Evolutionary conservation across 108 stramenopile species (phyloP).

Genomic region (Halocafeteria seosinensis): DNA sequence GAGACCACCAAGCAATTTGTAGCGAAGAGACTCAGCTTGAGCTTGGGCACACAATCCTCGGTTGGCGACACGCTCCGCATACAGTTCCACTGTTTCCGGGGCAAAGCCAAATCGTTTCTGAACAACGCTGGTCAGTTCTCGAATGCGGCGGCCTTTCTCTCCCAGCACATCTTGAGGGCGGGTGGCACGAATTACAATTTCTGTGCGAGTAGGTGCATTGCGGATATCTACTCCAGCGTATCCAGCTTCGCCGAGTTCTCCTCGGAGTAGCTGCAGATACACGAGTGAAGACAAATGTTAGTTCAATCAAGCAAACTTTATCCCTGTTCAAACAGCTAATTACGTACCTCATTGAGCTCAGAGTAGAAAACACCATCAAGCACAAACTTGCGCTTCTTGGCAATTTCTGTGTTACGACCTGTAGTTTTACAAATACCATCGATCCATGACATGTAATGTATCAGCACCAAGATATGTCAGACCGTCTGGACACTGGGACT

Average conservation of each 20-base stretch:
- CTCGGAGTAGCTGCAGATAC: conserved; percentile 67
- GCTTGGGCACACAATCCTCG: conserved; percentile 97
- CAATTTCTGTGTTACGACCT: conserved; percentile 25
- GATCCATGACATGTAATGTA: too few relatives aligned
- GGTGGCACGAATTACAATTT: conserved; percentile 97
- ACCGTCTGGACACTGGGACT: too few relatives aligned
- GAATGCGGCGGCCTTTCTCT: conserved; percentile 97
- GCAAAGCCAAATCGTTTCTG: conserved; percentile 98
- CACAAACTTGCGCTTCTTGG: conserved; percentile 97
- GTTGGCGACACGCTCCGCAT: conserved; percentile 92
- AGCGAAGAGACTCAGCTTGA: conserved; percentile 96
- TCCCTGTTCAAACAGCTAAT: conserved; percentile 6
- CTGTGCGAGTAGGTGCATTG: conserved; percentile 89
- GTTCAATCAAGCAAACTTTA: background rate
- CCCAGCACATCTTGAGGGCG: conserved; percentile 95
- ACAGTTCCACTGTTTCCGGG: conserved; percentile 70
- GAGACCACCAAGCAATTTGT: conserved; percentile 93
- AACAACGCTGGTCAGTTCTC: conserved; percentile 89
- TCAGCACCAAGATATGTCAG: too few relatives aligned
- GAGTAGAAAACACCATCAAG: conserved; percentile 98
- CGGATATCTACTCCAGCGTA: conserved; percentile 98
- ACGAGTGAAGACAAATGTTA: background rate
- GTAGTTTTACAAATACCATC: too few relatives aligned
- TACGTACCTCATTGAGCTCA: conserved; percentile 97
- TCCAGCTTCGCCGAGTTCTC: conserved; percentile 90